Conservation (phyloP, 352 stramenopile genomes). For the Phytophthora idaei region DNA sequence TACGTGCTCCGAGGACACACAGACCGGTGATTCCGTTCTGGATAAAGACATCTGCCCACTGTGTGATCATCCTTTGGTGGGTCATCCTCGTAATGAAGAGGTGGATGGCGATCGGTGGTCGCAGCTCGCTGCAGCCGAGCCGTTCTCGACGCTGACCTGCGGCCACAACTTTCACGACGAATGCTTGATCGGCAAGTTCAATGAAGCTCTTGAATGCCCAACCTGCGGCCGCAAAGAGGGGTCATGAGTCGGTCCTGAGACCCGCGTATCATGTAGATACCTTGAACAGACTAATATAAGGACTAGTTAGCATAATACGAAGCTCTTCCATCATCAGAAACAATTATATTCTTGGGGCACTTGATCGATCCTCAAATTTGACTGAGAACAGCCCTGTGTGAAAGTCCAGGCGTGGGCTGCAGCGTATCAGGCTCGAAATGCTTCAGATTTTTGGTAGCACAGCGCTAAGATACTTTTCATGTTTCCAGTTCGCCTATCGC, state of each 20-base stretch:
- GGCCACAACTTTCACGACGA: constrained; percentile 78
- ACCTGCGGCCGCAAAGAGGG: constrained; percentile 44
- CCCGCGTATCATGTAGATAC: background rate
- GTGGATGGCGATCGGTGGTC: constrained; percentile 19
- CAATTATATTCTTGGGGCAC: too few relatives aligned
- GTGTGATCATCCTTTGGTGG: constrained; percentile 28
- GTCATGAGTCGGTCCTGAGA: constrained; percentile 8
- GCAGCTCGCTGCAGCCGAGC: constrained; percentile 13
- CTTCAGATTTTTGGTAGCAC: background rate
- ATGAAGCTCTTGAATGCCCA: constrained; percentile 57
- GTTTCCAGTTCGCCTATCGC: constrained; percentile 2
- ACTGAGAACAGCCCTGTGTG: background rate
- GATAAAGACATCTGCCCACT: constrained; percentile 28
- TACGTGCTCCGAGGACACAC: constrained; percentile 24
- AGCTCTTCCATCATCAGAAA: background rate
- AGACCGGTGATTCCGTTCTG: constrained; percentile 10
- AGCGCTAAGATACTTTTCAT: constrained; percentile 15
- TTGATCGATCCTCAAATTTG: background rate
- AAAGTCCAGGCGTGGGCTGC: too few relatives aligned
- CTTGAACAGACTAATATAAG: background rate
- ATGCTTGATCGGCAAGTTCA: constrained; percentile 65
- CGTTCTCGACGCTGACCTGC: constrained; percentile 55
- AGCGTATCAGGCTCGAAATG: background rate
- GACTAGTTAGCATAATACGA: background rate
- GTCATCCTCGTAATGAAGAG: constrained; percentile 10